These are phyloP conservation scores for Candida argentea DNA, from an alignment of 805 yeast species.

Conservation along the genomic window DNA sequence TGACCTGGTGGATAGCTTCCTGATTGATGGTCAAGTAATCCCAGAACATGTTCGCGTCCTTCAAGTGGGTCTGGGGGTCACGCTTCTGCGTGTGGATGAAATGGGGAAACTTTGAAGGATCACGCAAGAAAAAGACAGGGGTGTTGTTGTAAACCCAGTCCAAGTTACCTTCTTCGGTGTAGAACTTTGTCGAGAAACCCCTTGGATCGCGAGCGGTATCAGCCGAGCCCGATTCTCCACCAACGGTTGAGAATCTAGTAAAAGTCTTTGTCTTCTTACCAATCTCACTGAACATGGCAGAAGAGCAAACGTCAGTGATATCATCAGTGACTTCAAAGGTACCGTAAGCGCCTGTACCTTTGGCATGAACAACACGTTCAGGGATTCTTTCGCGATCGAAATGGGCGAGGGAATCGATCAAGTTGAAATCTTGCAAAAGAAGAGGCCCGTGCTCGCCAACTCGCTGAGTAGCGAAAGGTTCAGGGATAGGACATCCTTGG, in stretches of 20 bases:
- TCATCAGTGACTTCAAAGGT: conserved; percentile 48
- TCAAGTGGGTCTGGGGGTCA: conserved; percentile 62
- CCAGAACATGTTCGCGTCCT: conserved; percentile 80
- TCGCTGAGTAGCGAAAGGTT: conserved; percentile 47
- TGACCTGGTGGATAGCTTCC: conserved; percentile 68
- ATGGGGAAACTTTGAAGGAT: conserved; percentile 54
- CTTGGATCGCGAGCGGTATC: conserved; percentile 64
- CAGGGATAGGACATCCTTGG: conserved; percentile 68
- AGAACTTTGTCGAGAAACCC: conserved; percentile 56
- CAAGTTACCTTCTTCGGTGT: conserved; percentile 58
- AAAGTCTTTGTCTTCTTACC: conserved; percentile 23
- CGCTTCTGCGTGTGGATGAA: conserved; percentile 66
- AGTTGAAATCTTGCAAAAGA: conserved; percentile 47
- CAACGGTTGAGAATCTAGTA: conserved; percentile 55
- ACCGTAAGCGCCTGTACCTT: conserved; percentile 57
- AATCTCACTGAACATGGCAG: conserved; percentile 18
- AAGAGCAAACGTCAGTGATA: conserved; percentile 17
- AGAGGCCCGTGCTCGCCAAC: conserved; percentile 51
- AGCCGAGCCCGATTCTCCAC: conserved; percentile 59
- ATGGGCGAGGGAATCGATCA: conserved; percentile 46
- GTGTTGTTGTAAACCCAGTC: conserved; percentile 72
- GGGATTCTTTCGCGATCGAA: conserved; percentile 58
- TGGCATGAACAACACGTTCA: conserved; percentile 60
- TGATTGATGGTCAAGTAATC: conserved; percentile 67
- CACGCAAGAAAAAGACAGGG: conserved; percentile 56